Conservation (phyloP, 73 alveolate genomes). For the Paramecium sexaurelia region DNA sequence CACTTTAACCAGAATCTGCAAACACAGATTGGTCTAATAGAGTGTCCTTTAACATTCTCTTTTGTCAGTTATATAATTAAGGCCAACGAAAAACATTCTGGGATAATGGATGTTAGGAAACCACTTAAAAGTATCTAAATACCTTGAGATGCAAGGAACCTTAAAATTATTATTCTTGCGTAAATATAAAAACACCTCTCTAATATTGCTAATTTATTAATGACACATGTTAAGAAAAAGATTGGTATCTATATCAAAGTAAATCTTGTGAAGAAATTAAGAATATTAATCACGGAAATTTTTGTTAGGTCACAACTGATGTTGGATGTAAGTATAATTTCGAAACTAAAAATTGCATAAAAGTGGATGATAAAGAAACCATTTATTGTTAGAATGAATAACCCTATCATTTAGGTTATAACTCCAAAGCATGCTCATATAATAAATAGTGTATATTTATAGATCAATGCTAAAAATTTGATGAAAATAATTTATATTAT, state of each 20-base stretch:
- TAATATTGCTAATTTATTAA: background rate
- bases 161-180: background rate
- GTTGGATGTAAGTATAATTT: background rate
- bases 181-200: background rate
- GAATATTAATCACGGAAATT: background rate
- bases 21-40: background rate
- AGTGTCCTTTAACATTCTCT: background rate
- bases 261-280: background rate
- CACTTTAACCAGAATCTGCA: background rate
- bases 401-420: background rate
- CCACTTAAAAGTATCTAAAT: background rate
- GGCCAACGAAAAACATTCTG: background rate
- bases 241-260: background rate
- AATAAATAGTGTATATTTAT: background rate
- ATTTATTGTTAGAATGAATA: background rate
- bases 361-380: background rate
- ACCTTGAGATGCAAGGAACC: background rate
- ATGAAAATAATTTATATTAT: background rate
- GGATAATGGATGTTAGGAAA: background rate
- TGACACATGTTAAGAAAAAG: background rate
- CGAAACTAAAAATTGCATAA: background rate
- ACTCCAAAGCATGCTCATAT: background rate
- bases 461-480: background rate
- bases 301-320: background rate
- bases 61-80: background rate